A percentile compares a stretch with the other conserved stretches of the same genome.
Evolutionary conservation across 768 basidiomycete genomes (phyloP).

Genomic region (Rhodosporidiobolus sp.): DNA sequence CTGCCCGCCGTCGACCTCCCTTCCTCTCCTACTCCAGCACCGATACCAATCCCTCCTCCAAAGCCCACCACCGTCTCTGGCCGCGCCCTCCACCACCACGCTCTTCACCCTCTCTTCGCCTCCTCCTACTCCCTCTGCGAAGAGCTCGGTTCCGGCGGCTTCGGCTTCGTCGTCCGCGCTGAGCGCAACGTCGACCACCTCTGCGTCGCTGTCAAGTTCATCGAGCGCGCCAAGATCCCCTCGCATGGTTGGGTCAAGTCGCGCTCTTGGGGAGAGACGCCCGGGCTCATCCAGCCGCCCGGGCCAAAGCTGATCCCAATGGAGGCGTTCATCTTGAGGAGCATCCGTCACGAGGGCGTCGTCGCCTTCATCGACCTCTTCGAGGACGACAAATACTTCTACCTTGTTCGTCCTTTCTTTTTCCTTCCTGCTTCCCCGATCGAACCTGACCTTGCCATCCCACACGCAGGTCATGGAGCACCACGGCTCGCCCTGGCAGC

Average conservation of each 20-base stretch:
- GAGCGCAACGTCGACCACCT: conserved; percentile 58
- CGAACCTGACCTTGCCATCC: too few relatives aligned
- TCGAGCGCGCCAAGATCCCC: conserved; percentile 55
- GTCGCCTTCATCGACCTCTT: conserved; percentile 79
- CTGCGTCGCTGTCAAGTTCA: conserved; percentile 93
- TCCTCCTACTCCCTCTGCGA: conserved; percentile 47
- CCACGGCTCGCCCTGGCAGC: conserved; percentile 82
- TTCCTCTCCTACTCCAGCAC: not conserved
- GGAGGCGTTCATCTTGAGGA: conserved; percentile 73
- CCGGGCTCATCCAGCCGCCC: conserved; percentile 19
- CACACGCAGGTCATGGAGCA: conserved; percentile 60
- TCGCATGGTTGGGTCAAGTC: conserved; percentile 46
- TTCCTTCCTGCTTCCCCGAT: not conserved
- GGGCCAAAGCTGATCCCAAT: conserved; percentile 58
- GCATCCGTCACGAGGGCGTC: conserved; percentile 73
- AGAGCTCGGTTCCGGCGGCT: conserved; percentile 78
- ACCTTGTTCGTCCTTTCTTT: conserved; percentile 61
- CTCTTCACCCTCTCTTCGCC: conserved; percentile 44
- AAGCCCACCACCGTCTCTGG: conserved; percentile 22
- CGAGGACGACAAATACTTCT: conserved; percentile 79
- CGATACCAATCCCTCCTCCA: conserved; percentile 3
- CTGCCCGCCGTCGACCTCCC: not conserved
- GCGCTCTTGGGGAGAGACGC: conserved; percentile 29
- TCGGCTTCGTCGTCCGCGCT: conserved; percentile 91
- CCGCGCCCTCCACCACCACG: conserved; percentile 29